Conservation (phyloP, 2,329 filamentous ascomycete genomes). For the Calonectria montana region DNA sequence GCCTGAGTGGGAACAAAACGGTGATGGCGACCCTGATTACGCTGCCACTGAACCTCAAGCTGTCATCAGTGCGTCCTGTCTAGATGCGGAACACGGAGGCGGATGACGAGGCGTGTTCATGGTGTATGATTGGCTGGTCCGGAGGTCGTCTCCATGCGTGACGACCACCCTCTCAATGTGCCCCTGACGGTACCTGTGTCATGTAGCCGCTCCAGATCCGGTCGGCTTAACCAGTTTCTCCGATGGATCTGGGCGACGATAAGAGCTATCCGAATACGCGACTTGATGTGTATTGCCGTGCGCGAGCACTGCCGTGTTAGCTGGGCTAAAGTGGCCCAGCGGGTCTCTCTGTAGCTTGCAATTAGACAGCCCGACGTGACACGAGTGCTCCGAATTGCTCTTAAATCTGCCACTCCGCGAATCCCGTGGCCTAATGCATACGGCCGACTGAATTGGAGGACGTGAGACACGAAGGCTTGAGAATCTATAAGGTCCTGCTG, state of each 20-base stretch:
- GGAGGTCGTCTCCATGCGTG: background rate
- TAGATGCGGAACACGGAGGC: slow-evolving; percentile 12
- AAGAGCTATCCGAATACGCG: slow-evolving; percentile 22
- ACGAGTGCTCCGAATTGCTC: slow-evolving; percentile 31
- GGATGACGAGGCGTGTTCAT: slow-evolving; percentile 16
- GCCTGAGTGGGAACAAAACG: background rate
- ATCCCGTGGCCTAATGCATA: slow-evolving; percentile 21
- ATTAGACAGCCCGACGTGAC: slow-evolving; percentile 43
- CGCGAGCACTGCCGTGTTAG: background rate
- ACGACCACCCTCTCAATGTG: background rate
- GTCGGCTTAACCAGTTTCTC: slow-evolving; percentile 31
- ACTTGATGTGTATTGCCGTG: background rate
- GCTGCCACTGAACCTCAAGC: slow-evolving; percentile 23
- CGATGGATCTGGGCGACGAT: slow-evolving; percentile 3
- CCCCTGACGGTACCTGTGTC: slow-evolving; percentile 7
- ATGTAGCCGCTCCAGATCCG: background rate
- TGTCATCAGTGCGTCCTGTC: slow-evolving; percentile 25
- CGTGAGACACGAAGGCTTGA: background rate
- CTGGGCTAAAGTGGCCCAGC: background rate
- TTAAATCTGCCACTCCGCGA: slow-evolving; percentile 16
- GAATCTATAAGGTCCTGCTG: slow-evolving; percentile 4
- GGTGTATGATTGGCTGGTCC: slow-evolving; percentile 10
- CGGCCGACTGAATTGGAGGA: background rate
- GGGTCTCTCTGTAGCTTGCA: slow-evolving; percentile 1
- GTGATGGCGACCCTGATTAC: slow-evolving; percentile 14